Base-by-base conservation (phyloP, 345 rosid species). In the Arabis hirsuta region DNA sequence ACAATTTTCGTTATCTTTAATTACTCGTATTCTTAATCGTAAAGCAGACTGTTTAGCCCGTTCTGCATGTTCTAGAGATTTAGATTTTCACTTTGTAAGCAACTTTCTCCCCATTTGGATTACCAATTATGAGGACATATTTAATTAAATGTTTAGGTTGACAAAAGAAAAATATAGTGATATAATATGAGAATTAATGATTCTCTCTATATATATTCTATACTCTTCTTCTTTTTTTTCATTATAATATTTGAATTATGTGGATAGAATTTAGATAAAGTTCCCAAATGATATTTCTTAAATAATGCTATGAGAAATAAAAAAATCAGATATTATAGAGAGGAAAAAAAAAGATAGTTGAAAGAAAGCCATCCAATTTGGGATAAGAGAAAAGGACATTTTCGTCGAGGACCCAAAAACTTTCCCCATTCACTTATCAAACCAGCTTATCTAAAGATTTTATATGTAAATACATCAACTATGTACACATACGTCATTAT, bases 331-430 rank as follows among this genome's bases (percentile, higher is more conserved):
- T n/a, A 34, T 55, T 53, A 43, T 20, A 41, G 50, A 36, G n/a
- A n/a, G n/a, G n/a, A n/a, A n/a, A 59, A 41, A 27, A 51, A 59
- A 13, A 10, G 43, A 71, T 31, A 54, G 46, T 54, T 54, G 69
- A 72, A 64, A 57, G 52, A 65, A 58, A 58, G 61, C 46, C 72
- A 66, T 58, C 73, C 61, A 66, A 74, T 19, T 66, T 57, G 53
- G 61, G 71, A 66, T 74, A 74, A 66, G 67, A 48, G 71, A 73
- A 73, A 73, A 65, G 10, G 72, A 66, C 79, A 7, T 59, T 26
- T 54, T 27, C 72, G 55, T 58, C 22, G 62, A 65, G 13, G 73
- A 66, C 67, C 78, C 67, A 42, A 36, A 57, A 42, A 48, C 38
- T 50, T 48, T 29, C 52, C 66, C 36, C 13, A 58, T 58, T 50